Base-by-base conservation (phyloP, 768 basidiomycete genomes). In the Favolaschia claudopus region DNA sequence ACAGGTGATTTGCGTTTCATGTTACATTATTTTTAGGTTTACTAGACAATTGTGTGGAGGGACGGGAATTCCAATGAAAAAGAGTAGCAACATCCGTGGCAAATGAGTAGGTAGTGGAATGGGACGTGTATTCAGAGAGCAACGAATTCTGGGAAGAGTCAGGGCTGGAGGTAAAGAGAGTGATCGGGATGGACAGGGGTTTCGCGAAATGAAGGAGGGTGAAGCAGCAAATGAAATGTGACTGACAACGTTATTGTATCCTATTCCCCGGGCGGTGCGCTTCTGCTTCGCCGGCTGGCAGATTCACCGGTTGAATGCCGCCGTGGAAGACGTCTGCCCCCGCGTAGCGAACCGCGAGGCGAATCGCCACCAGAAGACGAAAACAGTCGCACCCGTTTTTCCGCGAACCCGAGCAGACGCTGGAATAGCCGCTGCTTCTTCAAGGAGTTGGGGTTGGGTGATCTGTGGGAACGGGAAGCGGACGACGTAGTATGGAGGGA, bases 401-500 rank as follows among this genome's bases (percentile, higher is more conserved):
- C 77, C 22, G 80, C 78, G 55, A 85, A 78, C 47, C 76, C 77
- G 63, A 89, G 83, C 9, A 90, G 70, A 49, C 88, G 82, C 68
- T 83, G 82, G 68, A 89, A 83, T 63, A 90, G 84, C 31, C 84
- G 83, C 60, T n/a, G 83, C 60, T 83, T 86, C 74, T 81, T 86
- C 49, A 72, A 62, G 34, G n/a, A n/a, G n/a, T n/a, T n/a, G n/a
- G 81, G 80, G 40, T 71, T 73, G 10, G 85, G 82, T 8, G 85
- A 82, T 39, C 77, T 80, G n/a, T 80, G 80, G 14, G 86, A 84
- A 67, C 83, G 84, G 74, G 77, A 83, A 37, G 84, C 79, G 8
- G 85, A 85, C n/a, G 83, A 85, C 42, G 84, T 81, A 25, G 87
- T 86, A 60, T 77, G 13, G 86, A 87, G 24, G 79, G 75, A n/a